Evolutionary conservation across 2,329 filamentous ascomycete genomes (phyloP), one percentile per base, ranked within the genome.

Genomic region (Delphinella strobiligena): DNA sequence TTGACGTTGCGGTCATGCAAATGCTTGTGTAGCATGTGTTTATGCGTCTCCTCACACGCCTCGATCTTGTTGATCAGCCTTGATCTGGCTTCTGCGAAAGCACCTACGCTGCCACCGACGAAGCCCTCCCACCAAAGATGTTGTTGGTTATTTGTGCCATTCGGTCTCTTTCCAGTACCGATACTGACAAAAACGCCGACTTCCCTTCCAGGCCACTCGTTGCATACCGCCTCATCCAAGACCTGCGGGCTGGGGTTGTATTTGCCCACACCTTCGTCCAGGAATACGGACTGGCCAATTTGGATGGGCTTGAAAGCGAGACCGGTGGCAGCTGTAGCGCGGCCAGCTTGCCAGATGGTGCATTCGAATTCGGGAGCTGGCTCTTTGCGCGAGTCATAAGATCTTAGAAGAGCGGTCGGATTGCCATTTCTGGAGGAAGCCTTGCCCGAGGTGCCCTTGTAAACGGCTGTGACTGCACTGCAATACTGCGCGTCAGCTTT

Each of bases 251-350:
- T 1, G 89, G 45, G 91, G 55, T 98, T 98, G 62, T 91, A 98
- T 45, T 82, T 87, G 4, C 91, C 91, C 1, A 75, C 72, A 1
- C 91, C 91, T 56, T 96, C 89, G 50, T 98, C 91, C 44, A 94
- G 81, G 54, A 98, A 98, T 8, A 87, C 71, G 1, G 87, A 89
- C 59, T 96, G 89, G 3, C 91, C 91, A 30, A 98, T 84, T 48
- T 83, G 81, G 36, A 98, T 87, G 0, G 89, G 87, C 59, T 98
- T 98, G 65, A 98, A 98, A 1, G 91, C 91, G 32, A 95, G 69
- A 0, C 84, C 86, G 1, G 89, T 91, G 1, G 91, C 85, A 38
- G 75, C 85, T 1, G 91, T 98, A n/a, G 91, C 91, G 44, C 91
- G 78, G 9, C 91, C 91, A 4, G 91, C 91, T 63, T 98, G 81